Evolutionary conservation across 495 filamentous ascomycete genomes (phyloP).

Genomic region (Aeminium ludgeri): DNA sequence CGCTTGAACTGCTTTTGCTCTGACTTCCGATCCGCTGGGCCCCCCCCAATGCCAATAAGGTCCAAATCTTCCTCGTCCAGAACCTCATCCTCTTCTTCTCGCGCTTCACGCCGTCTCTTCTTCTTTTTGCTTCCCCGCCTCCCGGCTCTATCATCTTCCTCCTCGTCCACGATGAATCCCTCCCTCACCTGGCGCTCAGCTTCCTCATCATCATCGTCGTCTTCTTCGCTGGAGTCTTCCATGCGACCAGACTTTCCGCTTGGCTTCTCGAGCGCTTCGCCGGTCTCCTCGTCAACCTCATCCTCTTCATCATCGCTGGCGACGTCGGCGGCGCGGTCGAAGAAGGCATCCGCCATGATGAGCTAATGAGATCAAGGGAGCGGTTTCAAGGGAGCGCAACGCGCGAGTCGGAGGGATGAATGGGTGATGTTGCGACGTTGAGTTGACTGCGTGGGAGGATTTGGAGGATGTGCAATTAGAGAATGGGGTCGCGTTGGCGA

Average conservation of each 20-base stretch:
- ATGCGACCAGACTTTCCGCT: slow-evolving; percentile 30
- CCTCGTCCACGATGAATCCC: slow-evolving; percentile 92
- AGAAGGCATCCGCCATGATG: slow-evolving; percentile 27
- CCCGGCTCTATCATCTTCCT: slow-evolving; percentile 47
- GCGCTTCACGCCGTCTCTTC: slow-evolving; percentile 53
- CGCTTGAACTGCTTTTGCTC: slow-evolving; percentile 77
- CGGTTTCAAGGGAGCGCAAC: not conserved
- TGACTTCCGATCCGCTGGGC: not conserved
- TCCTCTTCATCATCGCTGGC: slow-evolving; percentile 86
- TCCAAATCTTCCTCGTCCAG: slow-evolving; percentile 95
- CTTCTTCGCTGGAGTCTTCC: slow-evolving; percentile 85
- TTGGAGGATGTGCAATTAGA: not conserved
- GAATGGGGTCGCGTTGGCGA: not conserved
- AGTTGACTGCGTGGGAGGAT: too few relatives aligned
- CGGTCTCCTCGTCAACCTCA: slow-evolving; percentile 68
- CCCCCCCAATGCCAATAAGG: slow-evolving; percentile 44
- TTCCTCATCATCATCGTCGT: slow-evolving; percentile 87
- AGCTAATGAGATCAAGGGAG: slow-evolving; percentile 1
- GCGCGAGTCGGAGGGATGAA: not conserved
- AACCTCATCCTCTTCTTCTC: slow-evolving; percentile 71
- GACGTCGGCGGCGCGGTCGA: slow-evolving; percentile 70
- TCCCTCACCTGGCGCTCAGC: slow-evolving; percentile 55
- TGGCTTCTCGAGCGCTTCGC: slow-evolving; percentile 31
- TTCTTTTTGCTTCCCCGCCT: slow-evolving; percentile 47
- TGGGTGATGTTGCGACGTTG: not conserved